Conservation (phyloP, 805 yeast genomes). For the Yamadazyma nakazawae region DNA sequence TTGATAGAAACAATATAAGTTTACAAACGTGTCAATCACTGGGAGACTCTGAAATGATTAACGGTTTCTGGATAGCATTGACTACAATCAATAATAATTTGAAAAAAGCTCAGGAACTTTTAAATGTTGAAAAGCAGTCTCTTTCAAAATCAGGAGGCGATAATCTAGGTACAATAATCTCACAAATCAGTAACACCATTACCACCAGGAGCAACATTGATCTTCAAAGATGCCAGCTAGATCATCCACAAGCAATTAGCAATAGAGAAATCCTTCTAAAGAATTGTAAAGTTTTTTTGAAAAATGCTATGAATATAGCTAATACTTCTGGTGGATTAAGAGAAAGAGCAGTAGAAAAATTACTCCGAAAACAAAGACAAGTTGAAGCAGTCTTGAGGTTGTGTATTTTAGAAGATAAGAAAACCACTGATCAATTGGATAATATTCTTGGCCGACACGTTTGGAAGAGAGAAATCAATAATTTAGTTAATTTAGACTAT, state of each 20-base stretch:
- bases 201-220: slow-evolving; percentile 55
- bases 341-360: slow-evolving; percentile 44
- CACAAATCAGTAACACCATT: slow-evolving; percentile 39
- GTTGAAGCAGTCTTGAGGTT: slow-evolving; percentile 46
- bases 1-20: slow-evolving; percentile 33
- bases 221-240: slow-evolving; percentile 42
- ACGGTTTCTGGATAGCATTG: slow-evolving; percentile 38
- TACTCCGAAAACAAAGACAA: slow-evolving; percentile 38
- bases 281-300: slow-evolving; percentile 42
- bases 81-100: slow-evolving; percentile 33
- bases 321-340: slow-evolving; percentile 50
- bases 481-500: slow-evolving; percentile 24
- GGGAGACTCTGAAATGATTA: slow-evolving; percentile 12
- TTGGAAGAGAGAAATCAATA: slow-evolving; percentile 30
- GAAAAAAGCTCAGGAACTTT: slow-evolving; percentile 37
- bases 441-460: slow-evolving; percentile 26
- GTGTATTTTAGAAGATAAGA: slow-evolving; percentile 44
- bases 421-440: slow-evolving; percentile 25
- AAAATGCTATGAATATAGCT: slow-evolving; percentile 44
- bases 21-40: slow-evolving; percentile 9
- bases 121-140: slow-evolving; percentile 19
- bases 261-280: slow-evolving; percentile 28
- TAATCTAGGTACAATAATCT: slow-evolving; percentile 29
- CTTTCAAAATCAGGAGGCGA: slow-evolving; percentile 17
- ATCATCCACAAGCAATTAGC: slow-evolving; percentile 27